Evolutionary conservation across 805 yeast species (phyloP).

Genomic region (Yamadazyma scolyti): DNA sequence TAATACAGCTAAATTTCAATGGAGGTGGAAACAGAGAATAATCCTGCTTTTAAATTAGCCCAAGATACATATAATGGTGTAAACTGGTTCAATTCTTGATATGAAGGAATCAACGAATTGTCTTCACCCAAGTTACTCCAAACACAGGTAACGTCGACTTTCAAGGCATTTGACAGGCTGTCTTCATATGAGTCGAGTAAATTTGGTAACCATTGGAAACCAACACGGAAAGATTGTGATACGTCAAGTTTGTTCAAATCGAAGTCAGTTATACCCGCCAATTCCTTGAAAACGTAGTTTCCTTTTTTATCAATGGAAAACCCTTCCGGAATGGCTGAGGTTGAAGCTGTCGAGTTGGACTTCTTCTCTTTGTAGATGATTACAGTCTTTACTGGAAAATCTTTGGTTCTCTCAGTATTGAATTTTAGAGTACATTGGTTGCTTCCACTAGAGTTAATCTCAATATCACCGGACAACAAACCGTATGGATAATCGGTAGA

Average conservation of each 20-base stretch:
- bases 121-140: conserved; percentile 69
- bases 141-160: conserved; percentile 60
- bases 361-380: conserved; percentile 43
- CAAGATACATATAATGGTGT: conserved; percentile 63
- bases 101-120: conserved; percentile 57
- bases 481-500: conserved; percentile 50
- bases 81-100: conserved; percentile 63
- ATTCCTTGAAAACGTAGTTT: conserved; percentile 47
- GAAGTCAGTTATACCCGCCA: conserved; percentile 61
- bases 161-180: conserved; percentile 35
- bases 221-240: conserved; percentile 55
- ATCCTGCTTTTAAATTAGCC: conserved; percentile 64
- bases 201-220: conserved; percentile 75
- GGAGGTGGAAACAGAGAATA: conserved; percentile 55
- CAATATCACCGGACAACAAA: conserved; percentile 61
- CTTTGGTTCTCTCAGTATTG: conserved; percentile 29
- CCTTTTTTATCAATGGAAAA: conserved; percentile 39
- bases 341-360: conserved; percentile 6
- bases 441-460: conserved; percentile 55
- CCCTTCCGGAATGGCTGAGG: conserved; percentile 39
- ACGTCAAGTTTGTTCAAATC: conserved; percentile 65
- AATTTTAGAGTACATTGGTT: conserved; percentile 64
- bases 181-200: conserved; percentile 36
- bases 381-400: conserved; percentile 63
- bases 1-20: conserved; percentile 40